These are phyloP conservation scores for Silene conica DNA, from an alignment of 148 eudicot species.

Conservation along the genomic window DNA sequence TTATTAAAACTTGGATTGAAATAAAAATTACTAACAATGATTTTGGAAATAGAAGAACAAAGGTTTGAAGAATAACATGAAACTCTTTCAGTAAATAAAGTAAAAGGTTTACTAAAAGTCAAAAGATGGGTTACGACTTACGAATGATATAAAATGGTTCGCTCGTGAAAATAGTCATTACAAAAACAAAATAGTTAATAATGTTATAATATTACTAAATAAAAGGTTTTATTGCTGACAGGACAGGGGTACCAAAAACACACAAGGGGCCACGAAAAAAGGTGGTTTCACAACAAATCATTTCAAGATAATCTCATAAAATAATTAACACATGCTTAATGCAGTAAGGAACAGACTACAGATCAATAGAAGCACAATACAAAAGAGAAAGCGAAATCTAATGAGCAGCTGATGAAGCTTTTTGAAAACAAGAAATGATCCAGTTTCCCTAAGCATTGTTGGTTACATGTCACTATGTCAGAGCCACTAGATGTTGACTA, in stretches of 20 bases:
- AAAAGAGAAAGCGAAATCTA: neutral
- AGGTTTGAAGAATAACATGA: too few relatives aligned
- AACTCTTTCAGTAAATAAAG: too few relatives aligned
- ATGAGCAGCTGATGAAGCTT: neutral
- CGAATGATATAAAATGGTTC: neutral
- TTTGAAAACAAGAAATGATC: neutral
- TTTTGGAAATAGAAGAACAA: too few relatives aligned
- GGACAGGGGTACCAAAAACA: neutral
- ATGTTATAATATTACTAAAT: too few relatives aligned
- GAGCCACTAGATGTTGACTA: neutral
- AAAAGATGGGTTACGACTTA: too few relatives aligned
- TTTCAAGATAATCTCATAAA: neutral
- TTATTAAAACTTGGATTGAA: too few relatives aligned
- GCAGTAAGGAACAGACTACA: neutral
- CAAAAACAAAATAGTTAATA: too few relatives aligned
- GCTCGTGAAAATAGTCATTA: neutral
- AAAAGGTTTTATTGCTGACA: neutral
- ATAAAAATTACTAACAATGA: too few relatives aligned
- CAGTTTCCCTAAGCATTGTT: neutral
- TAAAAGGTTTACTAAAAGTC: too few relatives aligned
- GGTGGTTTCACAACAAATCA: too few relatives aligned
- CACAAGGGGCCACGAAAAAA: too few relatives aligned
- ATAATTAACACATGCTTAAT: too few relatives aligned
- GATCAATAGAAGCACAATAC: neutral
- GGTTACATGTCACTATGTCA: neutral